Conservation (phyloP, 2,329 filamentous ascomycete species). For the Arthrobotrys entomopaga region DNA sequence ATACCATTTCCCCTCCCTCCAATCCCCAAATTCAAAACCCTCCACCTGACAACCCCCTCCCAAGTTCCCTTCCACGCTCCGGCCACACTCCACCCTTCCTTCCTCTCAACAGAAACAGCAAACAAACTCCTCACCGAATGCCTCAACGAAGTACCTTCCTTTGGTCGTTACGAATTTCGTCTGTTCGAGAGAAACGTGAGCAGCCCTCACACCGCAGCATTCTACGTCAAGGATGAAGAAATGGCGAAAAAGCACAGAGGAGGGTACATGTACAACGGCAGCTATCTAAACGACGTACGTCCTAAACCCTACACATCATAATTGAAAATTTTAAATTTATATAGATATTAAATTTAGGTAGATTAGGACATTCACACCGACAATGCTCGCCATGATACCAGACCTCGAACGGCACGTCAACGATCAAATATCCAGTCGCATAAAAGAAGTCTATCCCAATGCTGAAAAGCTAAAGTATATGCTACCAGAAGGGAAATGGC, state of each 20-base stretch:
- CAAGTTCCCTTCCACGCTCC: constrained; percentile 80
- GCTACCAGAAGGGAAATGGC: constrained; percentile 74
- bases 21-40: constrained; percentile 77
- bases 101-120: constrained; percentile 77
- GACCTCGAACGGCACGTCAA: constrained; percentile 82
- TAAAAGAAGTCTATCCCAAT: constrained; percentile 73
- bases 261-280: constrained; percentile 88
- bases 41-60: constrained; percentile 86
- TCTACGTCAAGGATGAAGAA: constrained; percentile 73
- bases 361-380: constrained; percentile 77
- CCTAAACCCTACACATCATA: no score
- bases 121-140: constrained; percentile 79
- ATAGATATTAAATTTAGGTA: neutral
- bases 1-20: constrained; percentile 65
- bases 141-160: constrained; percentile 76
- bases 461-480: constrained; percentile 81
- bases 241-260: constrained; percentile 26
- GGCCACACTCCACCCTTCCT: constrained; percentile 92
- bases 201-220: constrained; percentile 83
- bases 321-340: no score
- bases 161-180: constrained; percentile 73
- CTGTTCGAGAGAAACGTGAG: constrained; percentile 87
- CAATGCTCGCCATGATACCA: constrained; percentile 75
- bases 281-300: constrained; percentile 65
- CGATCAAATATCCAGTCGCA: constrained; percentile 76